Evolutionary conservation across 352 stramenopile genomes (phyloP).

Genomic region (Phytophthora fragariae): DNA sequence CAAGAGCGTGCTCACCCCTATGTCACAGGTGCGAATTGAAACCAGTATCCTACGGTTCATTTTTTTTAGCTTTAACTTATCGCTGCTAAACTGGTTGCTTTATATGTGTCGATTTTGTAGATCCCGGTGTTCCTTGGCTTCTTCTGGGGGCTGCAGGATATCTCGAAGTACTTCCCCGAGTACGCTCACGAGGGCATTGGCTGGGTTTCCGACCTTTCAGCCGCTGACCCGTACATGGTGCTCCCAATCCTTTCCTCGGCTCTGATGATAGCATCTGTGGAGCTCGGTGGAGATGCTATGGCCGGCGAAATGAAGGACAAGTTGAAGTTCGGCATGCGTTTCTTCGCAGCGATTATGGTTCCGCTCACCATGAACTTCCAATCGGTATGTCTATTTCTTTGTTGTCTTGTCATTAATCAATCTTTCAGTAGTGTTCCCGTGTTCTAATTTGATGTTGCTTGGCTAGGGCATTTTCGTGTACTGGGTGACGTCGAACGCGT

Average conservation of each 20-base stretch:
- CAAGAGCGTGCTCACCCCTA: slow-evolving; percentile 70
- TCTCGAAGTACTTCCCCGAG: slow-evolving; percentile 83
- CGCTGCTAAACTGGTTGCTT: background rate
- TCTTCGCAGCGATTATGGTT: slow-evolving; percentile 74
- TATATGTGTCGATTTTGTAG: slow-evolving; percentile 34
- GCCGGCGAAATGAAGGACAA: slow-evolving; percentile 69
- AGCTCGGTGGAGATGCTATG: slow-evolving; percentile 77
- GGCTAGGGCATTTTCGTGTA: slow-evolving; percentile 83
- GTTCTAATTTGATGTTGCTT: background rate
- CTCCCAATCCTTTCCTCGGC: slow-evolving; percentile 85
- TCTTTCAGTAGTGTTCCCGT: background rate
- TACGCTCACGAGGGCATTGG: slow-evolving; percentile 78
- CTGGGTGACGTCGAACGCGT: slow-evolving; percentile 89
- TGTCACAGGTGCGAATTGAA: slow-evolving; percentile 51
- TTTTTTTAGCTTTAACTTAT: background rate
- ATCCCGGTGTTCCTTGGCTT: slow-evolving; percentile 88
- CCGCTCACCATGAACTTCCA: slow-evolving; percentile 87
- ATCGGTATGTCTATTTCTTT: slow-evolving; percentile 51
- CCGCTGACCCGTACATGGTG: slow-evolving; percentile 71
- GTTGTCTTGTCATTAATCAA: background rate
- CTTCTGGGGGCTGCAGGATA: slow-evolving; percentile 85
- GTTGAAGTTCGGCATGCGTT: slow-evolving; percentile 83
- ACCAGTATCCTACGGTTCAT: background rate
- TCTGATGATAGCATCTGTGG: slow-evolving; percentile 81
- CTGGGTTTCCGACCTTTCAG: slow-evolving; percentile 86